Base-by-base conservation (phyloP, 2,329 filamentous ascomycete species). In the Hyphodiscus sp. region DNA sequence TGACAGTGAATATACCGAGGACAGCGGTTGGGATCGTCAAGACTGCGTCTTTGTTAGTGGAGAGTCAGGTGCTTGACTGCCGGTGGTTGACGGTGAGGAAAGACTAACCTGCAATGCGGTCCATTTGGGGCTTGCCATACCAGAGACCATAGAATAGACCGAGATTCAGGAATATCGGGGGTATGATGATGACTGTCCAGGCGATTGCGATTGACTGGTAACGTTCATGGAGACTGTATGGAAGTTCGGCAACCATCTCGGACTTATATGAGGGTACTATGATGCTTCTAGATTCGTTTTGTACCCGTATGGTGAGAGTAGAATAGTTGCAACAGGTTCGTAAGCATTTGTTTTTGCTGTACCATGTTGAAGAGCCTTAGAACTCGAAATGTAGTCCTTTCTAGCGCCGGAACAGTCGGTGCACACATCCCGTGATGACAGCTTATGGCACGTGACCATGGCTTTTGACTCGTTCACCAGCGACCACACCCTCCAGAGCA, bases 131-230 rank as follows among this genome's bases (percentile, higher is more conserved):
- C 11, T 42, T 51, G 19, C 57, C 57, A 50, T 61, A 62, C 60
- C 60, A 62, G 20, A 62, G 57, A 9, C 58, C 57, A 20, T 62
- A 62, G 51, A 62, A 61, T 2, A 62, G 52, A 13, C 55, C 57
- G 1, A 62, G 45, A 33, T 62, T 62, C 13, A 62, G 50, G 50
- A 62, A 54, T 30, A 55, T 57, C 20, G 60, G 60, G 2, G 60
- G 60, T 33, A 56, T 62, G 50, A 57, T 53, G 26, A 62, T 62
- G 53, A 61, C 41, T 5, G 54, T 59, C 60, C 60, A 62, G 29
- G 60, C 60, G 20, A 57, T 53, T 33, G 60, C 57, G 8, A 62
- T 61, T 8, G 60, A 52, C 16, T 8, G 41, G 41, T 62, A 62
- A 41, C 60, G 58, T 15, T 49, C 53, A 38, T 59, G 58, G 20